A percentile compares a stretch with the other conserved stretches of the same genome.
phyloP scores from a whole-genome alignment of 208 protist genomes.

The Leptomonas pyrrhocoris region DNA sequence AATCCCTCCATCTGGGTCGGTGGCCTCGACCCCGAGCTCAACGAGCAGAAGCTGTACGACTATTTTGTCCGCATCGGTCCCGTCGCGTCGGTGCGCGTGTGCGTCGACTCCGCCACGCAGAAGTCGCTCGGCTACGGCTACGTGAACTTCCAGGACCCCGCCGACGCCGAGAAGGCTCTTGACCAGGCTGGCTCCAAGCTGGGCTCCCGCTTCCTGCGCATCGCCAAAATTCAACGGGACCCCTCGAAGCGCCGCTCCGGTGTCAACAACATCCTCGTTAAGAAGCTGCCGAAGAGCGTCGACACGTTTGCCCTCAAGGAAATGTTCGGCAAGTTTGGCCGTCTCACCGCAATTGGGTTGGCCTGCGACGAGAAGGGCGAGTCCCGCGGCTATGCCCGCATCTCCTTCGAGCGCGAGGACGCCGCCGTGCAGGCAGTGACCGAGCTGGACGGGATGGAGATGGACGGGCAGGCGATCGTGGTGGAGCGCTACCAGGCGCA shows the following conservation, averaged over 20 bases:
- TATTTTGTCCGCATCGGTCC: slow-evolving; percentile 97
- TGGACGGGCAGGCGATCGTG: slow-evolving; percentile 92
- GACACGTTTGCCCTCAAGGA: slow-evolving; percentile 96
- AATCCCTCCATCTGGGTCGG: slow-evolving; percentile 98
- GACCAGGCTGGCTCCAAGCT: slow-evolving; percentile 97
- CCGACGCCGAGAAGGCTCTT: slow-evolving; percentile 98
- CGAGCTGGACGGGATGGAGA: slow-evolving; percentile 85
- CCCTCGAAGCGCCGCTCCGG: slow-evolving; percentile 97
- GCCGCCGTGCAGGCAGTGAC: slow-evolving; percentile 92
- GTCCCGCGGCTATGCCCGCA: slow-evolving; percentile 96
- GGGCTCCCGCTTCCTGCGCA: slow-evolving; percentile 93
- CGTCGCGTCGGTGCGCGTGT: slow-evolving; percentile 97
- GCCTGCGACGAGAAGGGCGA: slow-evolving; percentile 91
- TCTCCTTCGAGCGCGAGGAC: slow-evolving; percentile 96
- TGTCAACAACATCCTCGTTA: slow-evolving; percentile 98
- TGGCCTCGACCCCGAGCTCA: slow-evolving; percentile 95
- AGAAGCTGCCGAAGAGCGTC: slow-evolving; percentile 96
- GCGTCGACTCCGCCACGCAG: slow-evolving; percentile 96
- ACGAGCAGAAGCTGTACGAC: slow-evolving; percentile 97
- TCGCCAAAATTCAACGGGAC: slow-evolving; percentile 99
- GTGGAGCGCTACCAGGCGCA: slow-evolving; percentile 96
- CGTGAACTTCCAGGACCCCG: slow-evolving; percentile 98
- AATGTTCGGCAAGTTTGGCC: slow-evolving; percentile 94
- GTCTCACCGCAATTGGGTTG: slow-evolving; percentile 91
- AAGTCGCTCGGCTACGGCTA: slow-evolving; percentile 99